Percentiles rank a stretch among this genome's conserved stretches.
These are phyloP conservation scores for Xylariaceae sp. DNA, from an alignment of 2,329 filamentous ascomycete genomes.

Conservation along the genomic window DNA sequence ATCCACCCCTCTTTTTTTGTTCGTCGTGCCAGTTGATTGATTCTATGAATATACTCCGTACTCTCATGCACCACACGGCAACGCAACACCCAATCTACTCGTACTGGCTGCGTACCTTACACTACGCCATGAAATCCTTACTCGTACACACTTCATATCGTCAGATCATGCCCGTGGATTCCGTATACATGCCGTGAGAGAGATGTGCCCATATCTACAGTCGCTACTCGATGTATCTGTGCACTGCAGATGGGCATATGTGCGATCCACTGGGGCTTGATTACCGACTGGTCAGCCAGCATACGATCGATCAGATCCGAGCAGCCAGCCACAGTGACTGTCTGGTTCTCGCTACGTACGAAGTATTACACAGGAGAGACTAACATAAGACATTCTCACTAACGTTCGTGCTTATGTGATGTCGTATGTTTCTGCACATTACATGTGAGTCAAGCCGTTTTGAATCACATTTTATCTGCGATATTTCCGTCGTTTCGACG, in stretches of 20 bases:
- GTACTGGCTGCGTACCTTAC: too few species aligned
- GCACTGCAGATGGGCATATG: background rate
- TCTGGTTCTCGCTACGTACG: background rate
- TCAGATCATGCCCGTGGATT: too few species aligned
- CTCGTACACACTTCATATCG: too few species aligned
- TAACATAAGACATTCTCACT: background rate
- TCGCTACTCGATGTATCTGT: background rate
- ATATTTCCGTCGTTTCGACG: background rate
- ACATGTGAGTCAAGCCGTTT: too few species aligned
- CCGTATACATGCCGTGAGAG: background rate
- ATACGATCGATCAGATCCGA: slow-evolving; percentile 2
- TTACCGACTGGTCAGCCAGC: background rate
- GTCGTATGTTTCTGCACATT: background rate
- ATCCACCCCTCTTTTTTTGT: background rate
- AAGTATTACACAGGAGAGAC: background rate
- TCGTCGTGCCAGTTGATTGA: background rate
- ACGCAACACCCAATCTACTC: background rate
- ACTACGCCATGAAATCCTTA: too few species aligned
- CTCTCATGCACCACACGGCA: too few species aligned
- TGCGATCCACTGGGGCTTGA: background rate
- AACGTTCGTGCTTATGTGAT: background rate
- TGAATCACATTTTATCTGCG: too few species aligned
- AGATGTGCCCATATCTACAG: background rate
- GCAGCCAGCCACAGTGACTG: background rate
- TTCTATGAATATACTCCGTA: background rate